These are phyloP conservation scores for Stephania cephalantha DNA, from an alignment of 164 flowering plant species.

Conservation along the genomic window DNA sequence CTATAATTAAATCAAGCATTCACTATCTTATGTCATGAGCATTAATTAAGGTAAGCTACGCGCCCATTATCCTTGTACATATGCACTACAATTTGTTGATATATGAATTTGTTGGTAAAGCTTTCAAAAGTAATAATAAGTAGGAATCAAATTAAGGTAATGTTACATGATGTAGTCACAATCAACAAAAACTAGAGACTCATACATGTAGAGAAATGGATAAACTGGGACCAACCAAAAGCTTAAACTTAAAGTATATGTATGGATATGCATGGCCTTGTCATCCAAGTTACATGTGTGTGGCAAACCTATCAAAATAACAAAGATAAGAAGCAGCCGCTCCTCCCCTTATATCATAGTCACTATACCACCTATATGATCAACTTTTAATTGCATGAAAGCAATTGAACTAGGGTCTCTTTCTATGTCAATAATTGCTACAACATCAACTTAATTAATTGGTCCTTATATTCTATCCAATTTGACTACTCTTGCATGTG, in stretches of 20 bases:
- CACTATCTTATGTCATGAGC: no score
- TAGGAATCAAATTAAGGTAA: background rate
- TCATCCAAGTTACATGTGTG: constrained; percentile 1
- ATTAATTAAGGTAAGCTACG: no score
- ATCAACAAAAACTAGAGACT: background rate
- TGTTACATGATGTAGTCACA: no score
- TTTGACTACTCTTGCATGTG: no score
- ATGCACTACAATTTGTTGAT: background rate
- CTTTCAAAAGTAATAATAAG: background rate
- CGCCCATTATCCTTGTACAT: no score
- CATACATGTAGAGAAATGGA: background rate
- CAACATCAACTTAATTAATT: no score
- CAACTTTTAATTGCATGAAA: constrained; percentile 2
- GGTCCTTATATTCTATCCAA: no score
- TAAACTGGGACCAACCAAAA: constrained; percentile 5
- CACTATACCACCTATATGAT: no score
- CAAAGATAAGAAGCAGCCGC: constrained; percentile 2
- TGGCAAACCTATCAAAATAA: constrained; percentile 8
- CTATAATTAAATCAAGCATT: no score
- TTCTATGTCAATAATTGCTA: background rate
- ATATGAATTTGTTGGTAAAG: background rate
- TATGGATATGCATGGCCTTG: constrained; percentile 8
- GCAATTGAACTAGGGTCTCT: background rate
- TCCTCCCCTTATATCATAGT: background rate
- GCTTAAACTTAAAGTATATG: background rate